Base-by-base conservation (phyloP, 2,329 filamentous ascomycete species). In the Scedosporium apiospermum region DNA sequence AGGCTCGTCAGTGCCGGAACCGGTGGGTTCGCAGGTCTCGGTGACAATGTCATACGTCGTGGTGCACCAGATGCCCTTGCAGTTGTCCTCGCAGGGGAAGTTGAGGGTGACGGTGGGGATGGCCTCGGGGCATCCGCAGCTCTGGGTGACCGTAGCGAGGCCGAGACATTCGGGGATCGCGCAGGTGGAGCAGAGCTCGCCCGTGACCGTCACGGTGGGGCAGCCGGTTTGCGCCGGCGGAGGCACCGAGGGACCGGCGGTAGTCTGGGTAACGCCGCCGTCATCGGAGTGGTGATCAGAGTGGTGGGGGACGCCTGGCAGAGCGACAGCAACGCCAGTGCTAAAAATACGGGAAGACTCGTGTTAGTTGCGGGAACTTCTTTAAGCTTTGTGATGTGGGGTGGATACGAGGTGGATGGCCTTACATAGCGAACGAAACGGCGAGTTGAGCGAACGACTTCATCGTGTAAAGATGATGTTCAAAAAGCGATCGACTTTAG, bases 121-220 rank as follows among this genome's bases (percentile, higher is more conserved):
- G 4, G 42, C 26, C 9, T 30, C 53, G 27, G 62, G 34, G 46
- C 62, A 63, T n/a, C 16, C 57, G 49, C 62, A 63, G n/a, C 57
- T 14, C 21, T 41, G 57, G 18, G 62, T 63, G 2, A 75, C 64
- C n/a, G 73, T 75, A 12, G 66, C 65, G 23, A 72, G 58, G 27
- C 38, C 62, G 49, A 76, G 63, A 64, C 74, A 76, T 3, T 66
- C 65, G 10, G 65, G 66, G n/a, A 70, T 62, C 6, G 66, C 12
- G 64, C 74, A 76, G 4, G 72, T 74, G 18, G 68, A 65, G 67
- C 74, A 76, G 51, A 72, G 62, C 18, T 70, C 65, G 12, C 66
- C 65, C 0, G 72, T 74, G 38, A 68, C 65, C 10, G 71, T 74
- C 14, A 74, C 67, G 23, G 73, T 75, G 42, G 74, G 74, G 53